Evolutionary conservation across 208 protist genomes (phyloP), one percentile per base, ranked within the genome.

Genomic region (Endotrypanum monterogeii): DNA sequence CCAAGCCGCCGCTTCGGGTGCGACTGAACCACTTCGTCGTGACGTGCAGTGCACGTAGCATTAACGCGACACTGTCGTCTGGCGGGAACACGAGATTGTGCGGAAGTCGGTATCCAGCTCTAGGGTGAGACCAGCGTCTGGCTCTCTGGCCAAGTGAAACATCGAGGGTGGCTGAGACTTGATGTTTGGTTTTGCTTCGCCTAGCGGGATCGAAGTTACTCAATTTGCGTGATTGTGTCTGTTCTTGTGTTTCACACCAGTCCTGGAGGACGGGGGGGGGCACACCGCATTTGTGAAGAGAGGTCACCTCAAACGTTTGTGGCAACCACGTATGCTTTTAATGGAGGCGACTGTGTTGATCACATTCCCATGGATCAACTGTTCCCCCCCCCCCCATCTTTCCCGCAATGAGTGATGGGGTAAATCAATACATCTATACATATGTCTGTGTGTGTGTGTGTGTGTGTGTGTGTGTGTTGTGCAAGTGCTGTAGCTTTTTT

Each of bases 11-110:
- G 48, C 58, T 96, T 48, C 86, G 89, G 12, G 79, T 88, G 62
- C 83, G 88, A 55, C 79, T 96, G 55, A 74, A 71, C 37, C 87
- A 93, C 76, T 96, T 96, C 84, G 79, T 91, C 16, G 69, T 96
- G 37, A 96, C 92, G 0, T 94, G 89, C 79, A 94, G 89, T 69
- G 57, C 81, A 9, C 86, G 92, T 37, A 88, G 84, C 48, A 86
- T 94, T 54, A 94, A 93, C 46, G 74, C 78, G 18, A 23, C 66
- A 9, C 50, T 50, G 6, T 44, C 74, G 65, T 41, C 37, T 51
- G 58, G 69, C 44, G 41, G 65, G 44, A 18, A 25, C 7, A 12
- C 35, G 18, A 20, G 35, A 20, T 6, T 30, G 35, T 9, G 12
- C 58, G 11, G 35, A 2, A 28, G n/a, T 63, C 20, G 3, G n/a